Evolutionary conservation across 805 yeast species (phyloP).

Genomic region (Candida coleopterorum): DNA sequence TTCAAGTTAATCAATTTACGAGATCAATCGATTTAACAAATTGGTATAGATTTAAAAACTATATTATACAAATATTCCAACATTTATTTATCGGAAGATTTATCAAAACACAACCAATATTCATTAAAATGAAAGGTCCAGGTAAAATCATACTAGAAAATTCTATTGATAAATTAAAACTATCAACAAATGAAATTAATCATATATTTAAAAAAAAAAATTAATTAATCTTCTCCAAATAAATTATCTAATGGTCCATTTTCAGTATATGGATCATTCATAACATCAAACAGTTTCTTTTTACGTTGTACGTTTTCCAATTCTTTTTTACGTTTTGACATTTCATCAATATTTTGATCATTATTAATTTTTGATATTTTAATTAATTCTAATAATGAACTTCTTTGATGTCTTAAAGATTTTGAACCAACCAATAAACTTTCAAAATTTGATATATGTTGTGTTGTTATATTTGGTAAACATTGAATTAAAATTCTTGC

Average conservation of each 20-base stretch:
- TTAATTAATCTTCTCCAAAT: conserved; percentile 41
- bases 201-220: background rate
- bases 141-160: conserved; percentile 1
- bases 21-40: background rate
- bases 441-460: conserved; percentile 62
- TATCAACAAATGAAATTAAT: conserved; percentile 1
- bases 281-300: conserved; percentile 40
- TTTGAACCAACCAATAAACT: conserved; percentile 57
- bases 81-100: conserved; percentile 1
- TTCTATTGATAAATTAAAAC: background rate
- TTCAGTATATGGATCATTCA: conserved; percentile 71
- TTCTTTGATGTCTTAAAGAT: conserved; percentile 72
- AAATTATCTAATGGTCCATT: conserved; percentile 60
- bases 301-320: conserved; percentile 48
- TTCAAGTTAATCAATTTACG: background rate
- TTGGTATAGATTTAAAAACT: background rate
- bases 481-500: conserved; percentile 51
- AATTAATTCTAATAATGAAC: conserved; percentile 73
- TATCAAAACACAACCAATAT: conserved; percentile 1
- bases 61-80: background rate
- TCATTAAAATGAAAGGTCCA: conserved; percentile 2
- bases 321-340: conserved; percentile 49
- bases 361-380: conserved; percentile 48
- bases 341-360: conserved; percentile 26
- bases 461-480: conserved; percentile 52